Conservation (phyloP, 176 grass and related monocot species). For the Lolium perenne region DNA sequence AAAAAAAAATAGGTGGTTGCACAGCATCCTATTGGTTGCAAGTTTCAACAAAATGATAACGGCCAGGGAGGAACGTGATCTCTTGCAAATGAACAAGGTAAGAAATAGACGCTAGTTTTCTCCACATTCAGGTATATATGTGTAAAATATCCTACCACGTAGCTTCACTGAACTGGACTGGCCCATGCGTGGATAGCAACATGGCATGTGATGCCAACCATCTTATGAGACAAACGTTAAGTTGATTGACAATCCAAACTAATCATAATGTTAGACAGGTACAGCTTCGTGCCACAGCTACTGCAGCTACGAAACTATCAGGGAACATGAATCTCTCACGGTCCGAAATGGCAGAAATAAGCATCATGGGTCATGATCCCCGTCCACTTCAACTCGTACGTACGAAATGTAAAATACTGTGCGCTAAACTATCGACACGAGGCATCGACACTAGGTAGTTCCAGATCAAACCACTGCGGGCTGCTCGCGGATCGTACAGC, state of each 20-base stretch:
- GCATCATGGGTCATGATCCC: neutral
- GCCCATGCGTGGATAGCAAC: neutral
- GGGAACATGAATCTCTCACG: neutral
- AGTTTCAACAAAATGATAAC: neutral
- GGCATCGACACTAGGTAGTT: neutral
- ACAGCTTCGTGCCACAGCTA: neutral
- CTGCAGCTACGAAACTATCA: neutral
- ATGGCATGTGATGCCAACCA: neutral
- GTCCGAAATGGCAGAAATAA: neutral
- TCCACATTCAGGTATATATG: neutral
- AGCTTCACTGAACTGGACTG: neutral
- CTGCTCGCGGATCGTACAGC: slow-evolving; percentile 23
- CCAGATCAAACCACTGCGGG: neutral
- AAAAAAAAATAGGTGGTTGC: neutral
- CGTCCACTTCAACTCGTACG: slow-evolving; percentile 22
- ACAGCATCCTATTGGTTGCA: neutral
- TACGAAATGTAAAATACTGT: neutral
- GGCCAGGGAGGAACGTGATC: neutral
- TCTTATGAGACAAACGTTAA: neutral
- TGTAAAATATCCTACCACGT: neutral
- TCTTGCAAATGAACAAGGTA: slow-evolving; percentile 5
- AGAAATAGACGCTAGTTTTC: neutral
- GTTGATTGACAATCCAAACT: slow-evolving; percentile 12
- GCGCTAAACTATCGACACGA: neutral
- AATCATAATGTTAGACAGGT: slow-evolving; percentile 26